Evolutionary conservation across 2,329 filamentous ascomycete genomes (phyloP).

Genomic region (Podosphaera leucotricha): DNA sequence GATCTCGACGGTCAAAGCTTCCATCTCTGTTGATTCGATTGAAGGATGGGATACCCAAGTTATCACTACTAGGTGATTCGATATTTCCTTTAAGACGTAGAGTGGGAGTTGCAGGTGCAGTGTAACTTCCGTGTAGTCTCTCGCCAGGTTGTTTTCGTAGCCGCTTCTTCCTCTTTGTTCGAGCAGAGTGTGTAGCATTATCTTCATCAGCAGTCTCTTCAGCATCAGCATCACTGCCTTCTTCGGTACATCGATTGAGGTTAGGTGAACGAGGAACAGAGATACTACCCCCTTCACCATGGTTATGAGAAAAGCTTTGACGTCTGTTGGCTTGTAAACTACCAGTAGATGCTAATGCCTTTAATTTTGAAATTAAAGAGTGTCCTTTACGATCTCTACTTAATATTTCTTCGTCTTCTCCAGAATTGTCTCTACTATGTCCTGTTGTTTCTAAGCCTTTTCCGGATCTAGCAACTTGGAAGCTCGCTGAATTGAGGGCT

Average conservation of each 20-base stretch:
- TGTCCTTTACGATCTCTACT: constrained; percentile 35
- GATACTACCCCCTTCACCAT: constrained; percentile 15
- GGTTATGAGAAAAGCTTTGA: constrained; percentile 16
- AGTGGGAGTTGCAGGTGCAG: constrained; percentile 35
- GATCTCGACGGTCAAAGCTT: constrained; percentile 30
- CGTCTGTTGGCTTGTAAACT: constrained; percentile 21
- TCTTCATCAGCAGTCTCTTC: constrained; percentile 71
- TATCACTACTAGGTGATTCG: constrained; percentile 11
- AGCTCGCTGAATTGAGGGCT: constrained; percentile 31
- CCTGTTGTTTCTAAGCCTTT: constrained; percentile 21
- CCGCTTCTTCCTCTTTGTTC: constrained; percentile 39
- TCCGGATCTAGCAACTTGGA: constrained; percentile 45
- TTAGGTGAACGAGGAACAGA: constrained; percentile 27
- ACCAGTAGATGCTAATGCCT: constrained; percentile 39
- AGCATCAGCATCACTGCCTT: constrained; percentile 55
- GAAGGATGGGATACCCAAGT: constrained; percentile 23
- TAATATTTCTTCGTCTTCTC: constrained; percentile 37
- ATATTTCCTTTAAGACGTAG: constrained; percentile 11
- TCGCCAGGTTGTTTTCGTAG: constrained; percentile 31
- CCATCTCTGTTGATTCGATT: constrained; percentile 41
- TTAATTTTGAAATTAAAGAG: constrained; percentile 57
- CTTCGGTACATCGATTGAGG: constrained; percentile 23
- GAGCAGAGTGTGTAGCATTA: constrained; percentile 21
- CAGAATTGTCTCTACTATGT: constrained; percentile 39
- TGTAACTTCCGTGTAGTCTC: constrained; percentile 30